Evolutionary conservation across 257 asterid species (phyloP).

Genomic region (Solanum pinnatisectum): DNA sequence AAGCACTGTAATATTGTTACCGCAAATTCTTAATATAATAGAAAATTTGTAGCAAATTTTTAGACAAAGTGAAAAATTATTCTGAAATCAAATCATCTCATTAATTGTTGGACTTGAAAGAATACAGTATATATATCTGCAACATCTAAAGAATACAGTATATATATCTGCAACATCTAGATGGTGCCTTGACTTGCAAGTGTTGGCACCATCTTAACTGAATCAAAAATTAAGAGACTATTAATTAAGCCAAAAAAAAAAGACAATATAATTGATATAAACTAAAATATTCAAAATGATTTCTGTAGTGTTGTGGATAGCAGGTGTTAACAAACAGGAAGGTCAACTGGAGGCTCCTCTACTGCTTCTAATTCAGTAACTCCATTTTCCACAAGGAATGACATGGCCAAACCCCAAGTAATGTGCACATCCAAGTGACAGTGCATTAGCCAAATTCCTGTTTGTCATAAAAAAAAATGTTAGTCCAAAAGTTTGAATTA

Average conservation of each 20-base stretch:
- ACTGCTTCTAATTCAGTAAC: constrained; percentile 40
- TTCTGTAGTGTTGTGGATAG: neutral
- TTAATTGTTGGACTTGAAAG: constrained; percentile 1
- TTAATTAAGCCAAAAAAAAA: neutral
- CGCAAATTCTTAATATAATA: neutral
- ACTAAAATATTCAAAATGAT: neutral
- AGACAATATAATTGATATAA: neutral
- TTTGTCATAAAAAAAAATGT: neutral
- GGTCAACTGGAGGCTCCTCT: constrained; percentile 60
- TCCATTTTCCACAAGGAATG: constrained; percentile 72
- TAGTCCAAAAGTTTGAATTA: neutral
- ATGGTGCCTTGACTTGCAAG: constrained; percentile 9
- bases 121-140: constrained; percentile 6
- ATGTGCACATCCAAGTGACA: constrained; percentile 92
- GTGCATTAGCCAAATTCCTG: constrained; percentile 85
- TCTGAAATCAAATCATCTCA: constrained; percentile 5
- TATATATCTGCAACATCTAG: neutral
- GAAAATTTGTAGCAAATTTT: neutral
- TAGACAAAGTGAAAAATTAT: neutral
- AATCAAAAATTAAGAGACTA: neutral
- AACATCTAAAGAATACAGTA: constrained; percentile 9
- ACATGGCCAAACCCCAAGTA: constrained; percentile 78
- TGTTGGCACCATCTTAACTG: constrained; percentile 9
- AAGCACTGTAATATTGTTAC: neutral
- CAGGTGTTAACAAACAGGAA: constrained; percentile 42